Evolutionary conservation across 139 green algal species (phyloP), one percentile per base, ranked within the genome.

Genomic region (Auxenochlorella pyrenoidosa): DNA sequence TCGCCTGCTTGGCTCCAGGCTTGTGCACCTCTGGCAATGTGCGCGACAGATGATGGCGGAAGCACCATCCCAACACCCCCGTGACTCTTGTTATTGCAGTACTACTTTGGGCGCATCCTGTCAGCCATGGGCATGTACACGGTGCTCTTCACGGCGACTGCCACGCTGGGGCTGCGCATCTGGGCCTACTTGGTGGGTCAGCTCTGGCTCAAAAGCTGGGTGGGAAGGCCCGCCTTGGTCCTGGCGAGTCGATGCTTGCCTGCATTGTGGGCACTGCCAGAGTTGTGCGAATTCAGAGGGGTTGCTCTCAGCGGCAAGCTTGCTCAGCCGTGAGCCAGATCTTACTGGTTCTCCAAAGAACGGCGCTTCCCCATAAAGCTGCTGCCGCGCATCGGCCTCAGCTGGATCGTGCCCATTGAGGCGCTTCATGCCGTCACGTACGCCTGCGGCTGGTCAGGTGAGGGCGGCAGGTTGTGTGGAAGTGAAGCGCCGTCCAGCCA

Each of bases 341-440:
- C 21, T 28, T n/a, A n/a, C n/a, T n/a, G n/a, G 22, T n/a, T 12
- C 59, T 28, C 10, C 59, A 28, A 18, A 68, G 21, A 18, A 32
- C 3, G 59, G 12, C 24, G 0, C 0, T 79, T 19, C 32, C 30
- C 12, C 44, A 19, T 63, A 41, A 66, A 86, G 86, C 86, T 87
- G 71, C 83, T 87, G 38, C 83, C 68, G 1, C 32, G 28, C 36
- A 43, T 81, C 4, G 54, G 71, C 36, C 26, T 87, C 1, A 21
- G 51, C n/a, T 90, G 79, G 79, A 51, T 86, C 0, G 34, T 86
- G 32, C 28, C 65, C 24, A 82, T 90, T 10, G 86, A 90, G 75
- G n/a, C 76, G 12, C 65, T 90, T 43, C 86, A 90, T 15, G 86
- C 63, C 34, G 72, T 90, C 79, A 90, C 86, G 32, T 90, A 66